Conservation (phyloP, 148 eudicot genomes). For the Fagopyrum homotropicum region DNA sequence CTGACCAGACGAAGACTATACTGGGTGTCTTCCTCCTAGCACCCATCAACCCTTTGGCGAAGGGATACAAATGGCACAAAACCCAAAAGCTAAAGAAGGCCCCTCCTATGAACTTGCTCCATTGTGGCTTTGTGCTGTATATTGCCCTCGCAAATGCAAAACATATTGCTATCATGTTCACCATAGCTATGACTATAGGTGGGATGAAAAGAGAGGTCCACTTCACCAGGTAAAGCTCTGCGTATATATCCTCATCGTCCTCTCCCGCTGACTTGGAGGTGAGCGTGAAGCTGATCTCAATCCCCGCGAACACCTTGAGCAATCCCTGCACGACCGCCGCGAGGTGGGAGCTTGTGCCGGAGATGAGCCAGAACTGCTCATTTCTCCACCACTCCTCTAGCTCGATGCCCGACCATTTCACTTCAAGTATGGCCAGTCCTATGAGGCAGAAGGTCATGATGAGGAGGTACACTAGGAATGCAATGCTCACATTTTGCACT, state of each 20-base stretch:
- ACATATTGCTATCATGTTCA: constrained; percentile 14
- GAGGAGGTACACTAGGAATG: constrained; percentile 17
- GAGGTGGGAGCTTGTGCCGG: constrained; percentile 18
- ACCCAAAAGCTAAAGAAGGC: constrained; percentile 27
- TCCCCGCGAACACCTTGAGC: constrained; percentile 13
- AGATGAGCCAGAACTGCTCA: constrained; percentile 21
- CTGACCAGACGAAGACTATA: constrained; percentile 22
- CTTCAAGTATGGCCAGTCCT: constrained; percentile 16
- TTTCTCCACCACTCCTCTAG: constrained; percentile 23
- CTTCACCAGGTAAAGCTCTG: constrained; percentile 20
- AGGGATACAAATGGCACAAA: constrained; percentile 19
- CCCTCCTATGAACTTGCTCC: constrained; percentile 23
- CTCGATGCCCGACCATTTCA: constrained; percentile 19
- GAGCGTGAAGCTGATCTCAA: constrained; percentile 22
- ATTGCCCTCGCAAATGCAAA: constrained; percentile 14
- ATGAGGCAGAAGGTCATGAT: constrained; percentile 8
- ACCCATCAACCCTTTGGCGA: constrained; percentile 21
- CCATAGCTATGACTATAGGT: constrained; percentile 14
- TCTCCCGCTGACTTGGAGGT: constrained; percentile 19
- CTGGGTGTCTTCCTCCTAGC: constrained; percentile 17
- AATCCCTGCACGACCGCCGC: constrained; percentile 19
- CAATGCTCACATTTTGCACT: constrained; percentile 8
- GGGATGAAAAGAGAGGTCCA: constrained; percentile 22
- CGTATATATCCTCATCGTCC: constrained; percentile 17
- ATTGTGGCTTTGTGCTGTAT: constrained; percentile 12